Evolutionary conservation across 139 green algal genomes (phyloP), one percentile per base, ranked within the genome.

Genomic region (Coelastrella sp.): DNA sequence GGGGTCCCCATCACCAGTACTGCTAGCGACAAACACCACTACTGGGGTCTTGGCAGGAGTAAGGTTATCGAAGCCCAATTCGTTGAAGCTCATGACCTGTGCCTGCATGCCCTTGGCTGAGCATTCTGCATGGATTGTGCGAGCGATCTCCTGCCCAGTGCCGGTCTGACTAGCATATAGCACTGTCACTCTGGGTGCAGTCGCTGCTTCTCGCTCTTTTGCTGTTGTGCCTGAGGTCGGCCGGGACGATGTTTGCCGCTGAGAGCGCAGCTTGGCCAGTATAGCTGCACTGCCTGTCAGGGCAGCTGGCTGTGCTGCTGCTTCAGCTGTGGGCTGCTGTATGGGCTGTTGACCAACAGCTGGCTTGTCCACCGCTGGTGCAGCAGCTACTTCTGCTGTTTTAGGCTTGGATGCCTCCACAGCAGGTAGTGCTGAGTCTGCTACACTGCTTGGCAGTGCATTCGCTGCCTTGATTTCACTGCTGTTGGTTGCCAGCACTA

Each of bases 91-190:
- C 66, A 95, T 75, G 24, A 94, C 92, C 85, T 95, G 89, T 56
- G 92, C 90, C 17, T 90, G 84, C 10, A 96, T 79, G 74, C 94
- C 94, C 57, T 94, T 88, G 35, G 92, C 60, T 27, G 89, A 19
- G 4, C 95, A 96, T 87, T 98, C 96, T 17, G 96, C 97, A 24
- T 95, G 93, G 57, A 99, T 94, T 85, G 93, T 96, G 61, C 95
- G 94, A 8, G 97, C 98, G 84, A 99, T 99, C 93, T 99, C 98
- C 70, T 95, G 86, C 1, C 94, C 92, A 0, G 97, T 99, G 82
- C 98, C 98, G 0, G 97, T 99, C 93, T 99, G 98, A 14, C 96
- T 99, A 8, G 93, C 97, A 90, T 98, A 99, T 84, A 97, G 84
- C 17, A 99, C 68, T 3, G 95, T 82, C 9, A 94, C 90, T 74